phyloP scores from a whole-genome alignment of 106 monocot species.

The Iris macrosiphon region DNA sequence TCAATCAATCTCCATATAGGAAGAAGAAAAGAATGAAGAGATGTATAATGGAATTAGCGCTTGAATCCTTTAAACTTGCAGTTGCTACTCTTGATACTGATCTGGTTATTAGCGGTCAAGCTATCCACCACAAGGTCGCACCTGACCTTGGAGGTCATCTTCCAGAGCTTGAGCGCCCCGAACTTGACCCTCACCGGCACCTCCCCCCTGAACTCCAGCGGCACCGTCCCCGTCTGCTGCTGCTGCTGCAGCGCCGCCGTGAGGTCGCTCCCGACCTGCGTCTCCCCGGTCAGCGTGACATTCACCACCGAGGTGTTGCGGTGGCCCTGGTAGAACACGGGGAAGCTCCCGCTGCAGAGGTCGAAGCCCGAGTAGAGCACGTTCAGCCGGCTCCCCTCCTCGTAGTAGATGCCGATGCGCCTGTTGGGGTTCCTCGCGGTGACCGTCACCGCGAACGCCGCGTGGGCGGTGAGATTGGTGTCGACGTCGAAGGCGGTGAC shows the following conservation, averaged over 20 bases:
- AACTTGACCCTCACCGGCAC: constrained; percentile 80
- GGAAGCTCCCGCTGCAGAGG: constrained; percentile 58
- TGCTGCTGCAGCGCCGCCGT: constrained; percentile 23
- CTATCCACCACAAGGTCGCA: constrained; percentile 43
- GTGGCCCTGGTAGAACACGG: constrained; percentile 91
- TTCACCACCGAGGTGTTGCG: constrained; percentile 50
- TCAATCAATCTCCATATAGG: no score
- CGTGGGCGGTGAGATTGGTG: constrained; percentile 16
- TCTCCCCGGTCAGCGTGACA: constrained; percentile 34
- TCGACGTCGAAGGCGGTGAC: constrained; percentile 40
- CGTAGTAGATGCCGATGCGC: constrained; percentile 77
- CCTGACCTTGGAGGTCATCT: constrained; percentile 42
- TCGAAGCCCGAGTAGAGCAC: constrained; percentile 33
- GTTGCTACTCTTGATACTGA: constrained; percentile 33
- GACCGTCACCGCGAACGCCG: constrained; percentile 49
- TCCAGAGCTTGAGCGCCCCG: constrained; percentile 55
- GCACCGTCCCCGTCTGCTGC: constrained; percentile 50
- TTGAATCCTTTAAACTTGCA: constrained; percentile 60
- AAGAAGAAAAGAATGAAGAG: not conserved
- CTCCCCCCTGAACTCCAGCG: constrained; percentile 35
- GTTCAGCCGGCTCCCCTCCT: constrained; percentile 43
- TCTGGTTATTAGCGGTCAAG: constrained; percentile 9
- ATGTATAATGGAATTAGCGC: constrained; percentile 10
- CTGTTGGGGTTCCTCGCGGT: constrained; percentile 71
- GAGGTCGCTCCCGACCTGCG: constrained; percentile 22